Evolutionary conservation across 2,329 filamentous ascomycete species (phyloP).

Genomic region (Boeremia lycopersici): DNA sequence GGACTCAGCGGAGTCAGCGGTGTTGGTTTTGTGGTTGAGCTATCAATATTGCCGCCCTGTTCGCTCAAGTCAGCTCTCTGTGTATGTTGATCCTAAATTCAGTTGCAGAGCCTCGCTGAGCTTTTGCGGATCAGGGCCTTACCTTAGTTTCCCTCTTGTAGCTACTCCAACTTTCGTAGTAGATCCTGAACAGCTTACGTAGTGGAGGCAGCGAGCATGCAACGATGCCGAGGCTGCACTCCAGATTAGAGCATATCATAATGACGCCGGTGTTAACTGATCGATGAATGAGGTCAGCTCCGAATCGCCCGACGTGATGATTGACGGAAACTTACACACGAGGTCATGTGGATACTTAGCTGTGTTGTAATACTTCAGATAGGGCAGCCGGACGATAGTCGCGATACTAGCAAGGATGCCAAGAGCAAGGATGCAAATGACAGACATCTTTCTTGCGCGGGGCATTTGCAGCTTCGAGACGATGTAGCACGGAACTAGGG

Average conservation of each 20-base stretch:
- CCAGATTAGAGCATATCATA: background rate
- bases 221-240: background rate
- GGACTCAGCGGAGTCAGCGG: too few species aligned
- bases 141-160: background rate
- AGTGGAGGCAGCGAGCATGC: background rate
- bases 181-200: background rate
- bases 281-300: background rate
- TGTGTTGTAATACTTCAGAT: background rate
- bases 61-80: too few species aligned
- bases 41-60: too few species aligned
- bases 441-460: background rate
- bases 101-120: background rate
- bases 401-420: background rate
- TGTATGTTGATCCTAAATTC: background rate
- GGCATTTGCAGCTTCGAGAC: background rate
- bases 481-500: background rate
- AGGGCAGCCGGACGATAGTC: background rate
- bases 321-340: background rate
- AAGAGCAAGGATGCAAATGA: background rate
- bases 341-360: background rate
- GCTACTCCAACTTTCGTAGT: background rate
- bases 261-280: background rate
- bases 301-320: background rate
- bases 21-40: too few species aligned
- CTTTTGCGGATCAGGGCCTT: background rate